Evolutionary conservation across 208 protist genomes (phyloP).

Genomic region (Acanthamoeba lenticulata): DNA sequence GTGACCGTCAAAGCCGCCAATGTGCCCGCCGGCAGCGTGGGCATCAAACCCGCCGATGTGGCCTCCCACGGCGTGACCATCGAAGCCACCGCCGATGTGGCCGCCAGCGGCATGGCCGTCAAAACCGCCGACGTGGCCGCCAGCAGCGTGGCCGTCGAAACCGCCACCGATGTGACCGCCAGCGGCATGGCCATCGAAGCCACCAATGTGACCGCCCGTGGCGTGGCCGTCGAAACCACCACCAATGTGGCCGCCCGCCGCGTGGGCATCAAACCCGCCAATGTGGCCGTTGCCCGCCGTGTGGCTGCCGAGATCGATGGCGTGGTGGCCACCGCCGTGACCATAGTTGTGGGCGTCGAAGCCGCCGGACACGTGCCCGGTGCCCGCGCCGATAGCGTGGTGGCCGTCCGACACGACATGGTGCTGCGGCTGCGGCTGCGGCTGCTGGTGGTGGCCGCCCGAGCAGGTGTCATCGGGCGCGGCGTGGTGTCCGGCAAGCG

Average conservation of each 20-base stretch:
- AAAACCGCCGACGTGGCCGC: background rate
- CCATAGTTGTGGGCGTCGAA: background rate
- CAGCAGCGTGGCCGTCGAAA: background rate
- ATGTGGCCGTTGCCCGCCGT: too few relatives aligned
- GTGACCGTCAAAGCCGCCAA: background rate
- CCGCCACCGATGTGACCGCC: background rate
- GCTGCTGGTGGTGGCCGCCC: background rate
- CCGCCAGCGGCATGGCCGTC: background rate
- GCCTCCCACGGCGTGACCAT: background rate
- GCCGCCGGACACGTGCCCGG: background rate
- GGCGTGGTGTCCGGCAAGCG: too few relatives aligned
- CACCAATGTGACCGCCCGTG: background rate
- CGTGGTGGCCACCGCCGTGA: too few relatives aligned
- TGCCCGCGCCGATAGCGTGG: background rate
- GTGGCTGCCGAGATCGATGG: background rate
- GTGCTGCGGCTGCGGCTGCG: background rate
- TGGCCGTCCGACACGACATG: too few relatives aligned
- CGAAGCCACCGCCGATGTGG: background rate
- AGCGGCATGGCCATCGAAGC: background rate
- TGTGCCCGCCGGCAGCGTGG: background rate
- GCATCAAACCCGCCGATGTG: background rate
- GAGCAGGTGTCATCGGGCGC: too few relatives aligned
- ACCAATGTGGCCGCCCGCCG: background rate
- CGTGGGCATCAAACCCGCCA: background rate
- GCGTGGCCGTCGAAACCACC: background rate